These are phyloP conservation scores for Cyberlindnera subsufficiens DNA, from an alignment of 805 yeast species.

Conservation along the genomic window DNA sequence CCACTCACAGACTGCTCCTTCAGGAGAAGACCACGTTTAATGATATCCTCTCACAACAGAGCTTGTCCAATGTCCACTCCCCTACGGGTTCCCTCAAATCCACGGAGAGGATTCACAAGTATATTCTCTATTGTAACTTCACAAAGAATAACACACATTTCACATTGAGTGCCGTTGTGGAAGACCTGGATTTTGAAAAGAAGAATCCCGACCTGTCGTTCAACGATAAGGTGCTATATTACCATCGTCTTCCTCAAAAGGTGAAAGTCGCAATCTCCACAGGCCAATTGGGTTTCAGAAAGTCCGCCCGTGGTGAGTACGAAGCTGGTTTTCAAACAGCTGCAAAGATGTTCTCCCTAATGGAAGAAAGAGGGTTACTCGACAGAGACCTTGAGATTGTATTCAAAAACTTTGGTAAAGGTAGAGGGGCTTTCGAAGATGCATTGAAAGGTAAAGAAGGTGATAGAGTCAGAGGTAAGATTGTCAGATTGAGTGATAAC, in stretches of 20 bases:
- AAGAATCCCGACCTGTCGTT: slow-evolving; percentile 51
- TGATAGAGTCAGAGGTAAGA: slow-evolving; percentile 51
- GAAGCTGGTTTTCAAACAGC: slow-evolving; percentile 90
- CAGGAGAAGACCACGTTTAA: not conserved
- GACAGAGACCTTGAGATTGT: slow-evolving; percentile 69
- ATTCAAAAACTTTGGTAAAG: slow-evolving; percentile 80
- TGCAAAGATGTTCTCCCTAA: slow-evolving; percentile 61
- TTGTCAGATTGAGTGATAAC: slow-evolving; percentile 68
- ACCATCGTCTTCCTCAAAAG: slow-evolving; percentile 74
- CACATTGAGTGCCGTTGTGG: slow-evolving; percentile 66
- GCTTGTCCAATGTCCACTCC: slow-evolving; percentile 7
- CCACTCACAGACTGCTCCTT: not conserved
- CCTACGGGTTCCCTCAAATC: slow-evolving; percentile 8
- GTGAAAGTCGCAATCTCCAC: slow-evolving; percentile 64
- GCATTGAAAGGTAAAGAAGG: slow-evolving; percentile 93
- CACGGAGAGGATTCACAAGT: slow-evolving; percentile 41
- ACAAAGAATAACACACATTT: slow-evolving; percentile 78
- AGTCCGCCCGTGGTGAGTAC: slow-evolving; percentile 84
- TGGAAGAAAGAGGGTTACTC: slow-evolving; percentile 55
- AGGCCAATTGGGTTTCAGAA: slow-evolving; percentile 85
- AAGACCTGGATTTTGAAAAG: slow-evolving; percentile 52
- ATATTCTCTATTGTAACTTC: slow-evolving; percentile 72
- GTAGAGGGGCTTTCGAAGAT: slow-evolving; percentile 78
- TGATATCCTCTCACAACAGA: not conserved
- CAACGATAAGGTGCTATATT: slow-evolving; percentile 70